Percentiles rank a stretch among this genome's conserved stretches.
Conservation (phyloP, 495 filamentous ascomycete species). For the Aspergillus kassunensis region DNA sequence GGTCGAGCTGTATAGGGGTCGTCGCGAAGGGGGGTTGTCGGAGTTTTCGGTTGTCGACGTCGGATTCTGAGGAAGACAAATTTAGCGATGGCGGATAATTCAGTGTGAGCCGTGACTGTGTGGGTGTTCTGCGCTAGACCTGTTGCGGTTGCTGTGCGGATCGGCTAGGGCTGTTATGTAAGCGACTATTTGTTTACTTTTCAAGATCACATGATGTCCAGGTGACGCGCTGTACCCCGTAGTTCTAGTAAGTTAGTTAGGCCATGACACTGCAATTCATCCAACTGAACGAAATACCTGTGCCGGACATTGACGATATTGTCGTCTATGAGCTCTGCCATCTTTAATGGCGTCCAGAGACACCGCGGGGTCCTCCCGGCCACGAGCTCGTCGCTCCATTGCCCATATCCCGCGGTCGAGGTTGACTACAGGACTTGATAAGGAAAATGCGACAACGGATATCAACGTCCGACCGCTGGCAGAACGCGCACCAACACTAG, state of each 20-base stretch:
- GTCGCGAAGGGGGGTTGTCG: conserved; percentile 27
- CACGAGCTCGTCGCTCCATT: conserved; percentile 73
- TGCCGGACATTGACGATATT: background rate
- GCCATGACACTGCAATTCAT: background rate
- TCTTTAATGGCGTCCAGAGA: conserved; percentile 37
- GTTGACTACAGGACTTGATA: conserved; percentile 46
- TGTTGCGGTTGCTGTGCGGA: conserved; percentile 25
- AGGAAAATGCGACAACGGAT: conserved; percentile 71
- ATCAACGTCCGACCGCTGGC: conserved; percentile 33
- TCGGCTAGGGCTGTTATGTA: conserved; percentile 42
- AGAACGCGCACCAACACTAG: conserved; percentile 30
- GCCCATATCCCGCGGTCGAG: conserved; percentile 57
- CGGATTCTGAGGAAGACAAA: conserved; percentile 42
- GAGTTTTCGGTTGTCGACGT: conserved; percentile 38
- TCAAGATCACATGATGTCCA: conserved; percentile 26
- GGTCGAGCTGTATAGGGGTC: conserved; percentile 35
- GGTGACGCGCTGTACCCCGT: conserved; percentile 31
- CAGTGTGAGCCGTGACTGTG: conserved; percentile 35
- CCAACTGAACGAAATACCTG: too few relatives aligned
- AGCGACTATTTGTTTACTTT: conserved; percentile 41
- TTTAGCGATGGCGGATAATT: conserved; percentile 35
- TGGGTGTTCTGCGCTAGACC: conserved; percentile 34
- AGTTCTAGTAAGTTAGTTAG: background rate
- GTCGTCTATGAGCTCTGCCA: conserved; percentile 15
- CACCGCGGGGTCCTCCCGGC: conserved; percentile 35